These are phyloP conservation scores for Phaffia tasmanica DNA, from an alignment of 768 basidiomycete genomes.

Conservation along the genomic window DNA sequence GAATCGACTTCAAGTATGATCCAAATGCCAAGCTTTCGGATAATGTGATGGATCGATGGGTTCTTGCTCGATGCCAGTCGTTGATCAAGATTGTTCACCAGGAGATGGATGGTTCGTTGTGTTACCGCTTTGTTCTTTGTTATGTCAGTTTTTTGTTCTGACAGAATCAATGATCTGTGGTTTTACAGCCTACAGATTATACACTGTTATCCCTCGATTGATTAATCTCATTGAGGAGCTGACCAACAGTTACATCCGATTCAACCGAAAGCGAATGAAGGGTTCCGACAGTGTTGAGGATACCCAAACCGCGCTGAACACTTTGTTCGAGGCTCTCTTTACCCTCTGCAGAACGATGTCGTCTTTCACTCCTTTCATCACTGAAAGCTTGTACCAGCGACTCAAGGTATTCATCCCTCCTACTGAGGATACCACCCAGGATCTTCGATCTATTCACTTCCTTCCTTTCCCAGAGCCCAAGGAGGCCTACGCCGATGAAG, in stretches of 20 bases:
- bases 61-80: slow-evolving; percentile 94
- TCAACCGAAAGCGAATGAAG: slow-evolving; percentile 90
- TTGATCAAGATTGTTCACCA: slow-evolving; percentile 79
- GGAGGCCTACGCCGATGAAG: slow-evolving; percentile 84
- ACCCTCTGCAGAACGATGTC: slow-evolving; percentile 95
- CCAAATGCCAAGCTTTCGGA: slow-evolving; percentile 67
- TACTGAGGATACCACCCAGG: slow-evolving; percentile 51
- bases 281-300: slow-evolving; percentile 87
- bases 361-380: slow-evolving; percentile 95
- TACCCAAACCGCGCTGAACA: slow-evolving; percentile 77
- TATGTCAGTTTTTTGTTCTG: neutral
- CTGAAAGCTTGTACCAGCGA: slow-evolving; percentile 90
- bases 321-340: slow-evolving; percentile 86
- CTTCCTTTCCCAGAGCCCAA: slow-evolving; percentile 84
- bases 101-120: slow-evolving; percentile 69
- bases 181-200: slow-evolving; percentile 65
- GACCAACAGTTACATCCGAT: slow-evolving; percentile 99
- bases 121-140: neutral
- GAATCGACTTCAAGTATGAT: slow-evolving; percentile 71
- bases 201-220: slow-evolving; percentile 91
- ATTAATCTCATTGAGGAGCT: slow-evolving; percentile 87
- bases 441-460: slow-evolving; percentile 91
- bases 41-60: slow-evolving; percentile 99
- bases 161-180: neutral
- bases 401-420: slow-evolving; percentile 74